Evolutionary conservation across 495 filamentous ascomycete genomes (phyloP), one percentile per base, ranked within the genome.

Genomic region (Aspergillus carlsbadensis): DNA sequence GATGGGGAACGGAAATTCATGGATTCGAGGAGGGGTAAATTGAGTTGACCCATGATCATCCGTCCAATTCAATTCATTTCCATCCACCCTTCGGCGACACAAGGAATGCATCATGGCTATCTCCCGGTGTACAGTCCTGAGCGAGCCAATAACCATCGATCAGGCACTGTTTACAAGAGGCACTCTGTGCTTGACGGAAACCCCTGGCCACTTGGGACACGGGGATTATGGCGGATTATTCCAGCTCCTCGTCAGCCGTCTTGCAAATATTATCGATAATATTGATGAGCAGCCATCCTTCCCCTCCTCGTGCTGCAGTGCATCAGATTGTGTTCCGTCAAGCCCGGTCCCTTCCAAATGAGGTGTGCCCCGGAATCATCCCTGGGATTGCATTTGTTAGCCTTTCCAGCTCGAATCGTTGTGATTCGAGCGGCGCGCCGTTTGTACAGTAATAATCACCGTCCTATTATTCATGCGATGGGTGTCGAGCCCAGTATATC

Each of bases 61-160:
- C 20, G 10, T 22, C 44, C 35, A 17, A 35, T 45, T 36, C 21
- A 14, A 13, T 49, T 31, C 17, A 18, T 48, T 18, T 14, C 26
- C 34, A 40, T 22, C 45, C 22, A 37, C 44, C 18, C 45, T 50
- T 46, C 54, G 14, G 42, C 22, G 43, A 52, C 26, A 59, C 45
- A 55, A 54, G 52, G 34, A 21, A 21, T 55, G 46, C 56, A 54
- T 22, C 10, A 43, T 39, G 34, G 34, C 24, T 59, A 51, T 48
- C 22, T 52, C 52, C 52, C 48, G 49, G 52, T 41, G 44, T 49
- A 42, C 33, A 22, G 10, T n/a, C n/a, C 8, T n/a, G 37, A 33
- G 42, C 24, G 51, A 44, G 52, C 62, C 62, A 65, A 61, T 65
- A 21, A 33, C 22, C 22, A 20, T 33, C 33, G 42, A 58, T 54